These are phyloP conservation scores for Cladosporium velox DNA, from an alignment of 2,329 filamentous ascomycete genomes.

Conservation along the genomic window DNA sequence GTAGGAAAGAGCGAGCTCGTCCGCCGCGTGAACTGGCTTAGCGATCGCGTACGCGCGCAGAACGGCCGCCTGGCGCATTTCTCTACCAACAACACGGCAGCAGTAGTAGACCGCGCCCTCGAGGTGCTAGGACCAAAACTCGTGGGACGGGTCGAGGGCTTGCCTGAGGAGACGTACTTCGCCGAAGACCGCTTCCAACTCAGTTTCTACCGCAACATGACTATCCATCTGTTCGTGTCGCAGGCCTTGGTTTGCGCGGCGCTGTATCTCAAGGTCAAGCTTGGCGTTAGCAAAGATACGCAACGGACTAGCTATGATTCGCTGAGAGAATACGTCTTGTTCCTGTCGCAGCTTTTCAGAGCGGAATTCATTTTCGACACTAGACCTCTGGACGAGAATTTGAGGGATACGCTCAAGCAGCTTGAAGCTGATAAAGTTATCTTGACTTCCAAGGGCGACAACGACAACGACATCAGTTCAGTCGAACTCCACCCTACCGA, in stretches of 20 bases:
- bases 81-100: slow-evolving; percentile 72
- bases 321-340: slow-evolving; percentile 76
- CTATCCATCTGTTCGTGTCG: slow-evolving; percentile 94
- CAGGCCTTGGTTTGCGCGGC: slow-evolving; percentile 87
- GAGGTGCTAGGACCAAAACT: slow-evolving; percentile 89
- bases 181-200: slow-evolving; percentile 94
- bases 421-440: slow-evolving; percentile 81
- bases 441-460: slow-evolving; percentile 59
- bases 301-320: slow-evolving; percentile 68
- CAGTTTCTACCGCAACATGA: slow-evolving; percentile 99
- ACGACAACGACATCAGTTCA: slow-evolving; percentile 54
- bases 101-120: slow-evolving; percentile 84
- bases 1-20: slow-evolving; percentile 85
- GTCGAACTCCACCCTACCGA: slow-evolving; percentile 78
- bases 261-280: slow-evolving; percentile 89
- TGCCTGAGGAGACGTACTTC: slow-evolving; percentile 90
- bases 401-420: slow-evolving; percentile 75
- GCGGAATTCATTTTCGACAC: slow-evolving; percentile 96
- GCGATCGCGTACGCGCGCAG: slow-evolving; percentile 75
- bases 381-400: slow-evolving; percentile 76
- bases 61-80: slow-evolving; percentile 94
- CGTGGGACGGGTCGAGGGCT: slow-evolving; percentile 73
- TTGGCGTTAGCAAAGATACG: slow-evolving; percentile 78
- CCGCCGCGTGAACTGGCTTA: slow-evolving; percentile 87
- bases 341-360: slow-evolving; percentile 89